Evolutionary conservation across 169 alveolate species (phyloP).

Genomic region (Cystoisospora suis): DNA sequence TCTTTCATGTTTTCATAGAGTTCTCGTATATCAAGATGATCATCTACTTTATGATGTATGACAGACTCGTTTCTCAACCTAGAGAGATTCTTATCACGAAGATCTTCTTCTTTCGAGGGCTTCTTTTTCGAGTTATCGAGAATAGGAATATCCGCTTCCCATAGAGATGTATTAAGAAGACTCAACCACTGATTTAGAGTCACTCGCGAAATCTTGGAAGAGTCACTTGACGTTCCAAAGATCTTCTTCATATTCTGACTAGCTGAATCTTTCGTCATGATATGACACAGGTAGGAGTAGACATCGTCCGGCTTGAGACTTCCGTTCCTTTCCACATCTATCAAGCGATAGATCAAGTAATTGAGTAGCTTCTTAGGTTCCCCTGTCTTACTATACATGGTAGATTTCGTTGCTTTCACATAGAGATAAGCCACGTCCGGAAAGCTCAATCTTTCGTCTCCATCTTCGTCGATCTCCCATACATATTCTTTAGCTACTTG

Average conservation of each 20-base stretch:
- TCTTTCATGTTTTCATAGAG: background rate
- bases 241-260: background rate
- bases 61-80: background rate
- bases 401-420: background rate
- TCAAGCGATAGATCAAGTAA: background rate
- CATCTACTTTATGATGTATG: background rate
- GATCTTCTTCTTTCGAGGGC: background rate
- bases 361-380: background rate
- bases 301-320: background rate
- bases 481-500: background rate
- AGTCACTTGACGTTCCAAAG: background rate
- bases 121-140: background rate
- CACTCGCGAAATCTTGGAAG: background rate
- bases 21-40: background rate
- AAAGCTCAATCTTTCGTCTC: background rate
- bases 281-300: slow-evolving; percentile 25
- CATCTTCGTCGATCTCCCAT: slow-evolving; percentile 25
- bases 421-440: slow-evolving; percentile 12
- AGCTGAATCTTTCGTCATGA: slow-evolving; percentile 2
- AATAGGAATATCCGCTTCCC: background rate
- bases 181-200: background rate
- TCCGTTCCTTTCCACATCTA: background rate
- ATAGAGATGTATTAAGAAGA: background rate
- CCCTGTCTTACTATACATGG: too few relatives aligned
- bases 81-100: background rate